Evolutionary conservation across 306 rosid genomes (phyloP), one percentile per base, ranked within the genome.

Genomic region (Medicago lupulina): DNA sequence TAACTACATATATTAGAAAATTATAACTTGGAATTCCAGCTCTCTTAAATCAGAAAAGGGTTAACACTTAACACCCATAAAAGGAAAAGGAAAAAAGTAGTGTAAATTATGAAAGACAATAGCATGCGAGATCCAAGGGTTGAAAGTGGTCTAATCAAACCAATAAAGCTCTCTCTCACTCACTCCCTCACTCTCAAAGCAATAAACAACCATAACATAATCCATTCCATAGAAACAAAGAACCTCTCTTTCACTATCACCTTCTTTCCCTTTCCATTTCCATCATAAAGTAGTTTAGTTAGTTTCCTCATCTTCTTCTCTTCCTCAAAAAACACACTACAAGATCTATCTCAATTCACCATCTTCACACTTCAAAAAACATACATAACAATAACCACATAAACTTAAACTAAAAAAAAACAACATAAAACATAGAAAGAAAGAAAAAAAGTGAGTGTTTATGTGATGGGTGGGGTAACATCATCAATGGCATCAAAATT

Each of bases 401-500:
- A 25, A 59, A 5, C n/a, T 25, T 28, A 21, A 67, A 50, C 6
- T 66, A 16, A 60, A 60, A 47, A n/a, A 40, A 8, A 8, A 40
- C 44, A 8, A 8, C 8, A 40, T 9, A 40, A 12, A 34, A 7
- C 40, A 61, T 31, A 11, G 14, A 9, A 62, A 23, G 50, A 53
- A 2, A 71, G 19, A 60, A 66, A 60, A 2, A 70, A 34, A 9
- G 1, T 2, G 5, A 10, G n/a, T 44, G 13, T 54, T n/a, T n/a
- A 38, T 14, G 65, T 57, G 47, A 92, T 93, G 98, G 98, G 98
- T 68, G 98, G 98, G 40, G 97, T 93, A 73, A 93, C 98, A 50
- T 93, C 98, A 64, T 93, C 98, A 16, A 91, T 93, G 98, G 98
- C 98, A 77, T 97, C 98, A 38, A 93, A 91, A 85, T 87, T 93